phyloP scores from a whole-genome alignment of 2,329 filamentous ascomycete genomes.

The Xylaria sp. region DNA sequence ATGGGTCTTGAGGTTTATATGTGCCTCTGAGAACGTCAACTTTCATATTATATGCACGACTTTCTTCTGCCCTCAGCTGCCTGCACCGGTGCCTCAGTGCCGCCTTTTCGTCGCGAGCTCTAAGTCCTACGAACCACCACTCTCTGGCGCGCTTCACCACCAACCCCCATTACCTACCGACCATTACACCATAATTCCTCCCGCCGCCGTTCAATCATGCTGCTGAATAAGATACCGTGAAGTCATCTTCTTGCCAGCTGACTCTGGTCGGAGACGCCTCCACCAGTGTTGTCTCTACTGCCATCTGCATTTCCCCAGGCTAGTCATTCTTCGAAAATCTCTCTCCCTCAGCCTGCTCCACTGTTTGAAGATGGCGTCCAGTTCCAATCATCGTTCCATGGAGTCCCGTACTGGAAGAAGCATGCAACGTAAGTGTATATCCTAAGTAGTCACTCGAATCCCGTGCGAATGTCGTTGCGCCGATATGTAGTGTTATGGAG shows the following conservation, averaged over 20 bases:
- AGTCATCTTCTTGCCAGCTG: constrained; percentile 46
- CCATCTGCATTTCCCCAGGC: constrained; percentile 16
- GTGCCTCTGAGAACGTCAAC: constrained; percentile 26
- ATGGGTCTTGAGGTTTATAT: constrained; percentile 35
- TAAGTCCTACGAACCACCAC: constrained; percentile 20
- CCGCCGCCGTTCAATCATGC: constrained; percentile 45
- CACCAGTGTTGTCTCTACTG: constrained; percentile 24
- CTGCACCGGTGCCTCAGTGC: constrained; percentile 26
- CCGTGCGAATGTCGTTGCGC: constrained; percentile 18
- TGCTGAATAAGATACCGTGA: constrained; percentile 49
- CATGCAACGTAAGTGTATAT: constrained; percentile 78
- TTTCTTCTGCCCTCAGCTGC: constrained; percentile 16
- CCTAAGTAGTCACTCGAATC: constrained; percentile 18
- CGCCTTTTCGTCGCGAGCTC: constrained; percentile 24
- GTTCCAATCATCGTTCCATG: constrained; percentile 64
- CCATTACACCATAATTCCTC: constrained; percentile 12
- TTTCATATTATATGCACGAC: constrained; percentile 23
- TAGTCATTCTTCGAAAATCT: constrained; percentile 16
- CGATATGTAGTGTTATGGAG: constrained; percentile 39
- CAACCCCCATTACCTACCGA: constrained; percentile 14
- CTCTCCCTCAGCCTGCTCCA: constrained; percentile 33
- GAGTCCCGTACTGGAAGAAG: constrained; percentile 79
- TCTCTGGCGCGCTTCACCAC: constrained; percentile 16
- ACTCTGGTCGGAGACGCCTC: constrained; percentile 45
- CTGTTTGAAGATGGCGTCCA: constrained; percentile 46